Evolutionary conservation across 2,329 filamentous ascomycete species (phyloP).

Genomic region (Sarocladium strictum): DNA sequence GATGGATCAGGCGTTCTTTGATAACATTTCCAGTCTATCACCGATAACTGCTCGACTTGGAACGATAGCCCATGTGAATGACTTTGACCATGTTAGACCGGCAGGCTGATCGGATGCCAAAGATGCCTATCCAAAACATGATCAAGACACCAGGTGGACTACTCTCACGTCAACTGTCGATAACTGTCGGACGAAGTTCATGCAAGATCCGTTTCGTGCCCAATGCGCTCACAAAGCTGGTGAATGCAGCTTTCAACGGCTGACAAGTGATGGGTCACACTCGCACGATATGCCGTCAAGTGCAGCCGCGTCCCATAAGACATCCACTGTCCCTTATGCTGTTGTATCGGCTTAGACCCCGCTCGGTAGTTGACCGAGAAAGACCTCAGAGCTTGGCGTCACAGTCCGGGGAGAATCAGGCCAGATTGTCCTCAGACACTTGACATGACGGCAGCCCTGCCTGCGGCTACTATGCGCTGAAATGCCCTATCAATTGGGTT

Average conservation of each 20-base stretch:
- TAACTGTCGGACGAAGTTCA: no score
- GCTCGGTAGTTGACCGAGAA: constrained; percentile 6
- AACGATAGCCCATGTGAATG: constrained; percentile 11
- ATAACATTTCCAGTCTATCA: constrained; percentile 19
- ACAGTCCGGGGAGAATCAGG: background rate
- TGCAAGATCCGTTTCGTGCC: no score
- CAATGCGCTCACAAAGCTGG: no score
- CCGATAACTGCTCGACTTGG: constrained; percentile 19
- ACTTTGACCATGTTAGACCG: background rate
- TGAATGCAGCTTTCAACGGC: no score
- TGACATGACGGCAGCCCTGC: no score
- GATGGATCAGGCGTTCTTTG: constrained; percentile 18
- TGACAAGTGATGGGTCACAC: no score
- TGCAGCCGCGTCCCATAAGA: background rate
- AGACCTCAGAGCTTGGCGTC: background rate
- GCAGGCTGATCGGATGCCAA: background rate
- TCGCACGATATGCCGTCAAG: background rate
- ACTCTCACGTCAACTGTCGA: no score
- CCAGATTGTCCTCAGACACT: background rate
- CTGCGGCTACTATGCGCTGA: no score
- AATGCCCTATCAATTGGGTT: no score
- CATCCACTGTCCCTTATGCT: background rate
- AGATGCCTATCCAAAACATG: no score
- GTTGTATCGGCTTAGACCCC: background rate
- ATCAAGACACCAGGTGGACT: no score